These are phyloP conservation scores for Entrophospora sp. DNA, from an alignment of 192 early-diverging fungal genomes.

Conservation along the genomic window DNA sequence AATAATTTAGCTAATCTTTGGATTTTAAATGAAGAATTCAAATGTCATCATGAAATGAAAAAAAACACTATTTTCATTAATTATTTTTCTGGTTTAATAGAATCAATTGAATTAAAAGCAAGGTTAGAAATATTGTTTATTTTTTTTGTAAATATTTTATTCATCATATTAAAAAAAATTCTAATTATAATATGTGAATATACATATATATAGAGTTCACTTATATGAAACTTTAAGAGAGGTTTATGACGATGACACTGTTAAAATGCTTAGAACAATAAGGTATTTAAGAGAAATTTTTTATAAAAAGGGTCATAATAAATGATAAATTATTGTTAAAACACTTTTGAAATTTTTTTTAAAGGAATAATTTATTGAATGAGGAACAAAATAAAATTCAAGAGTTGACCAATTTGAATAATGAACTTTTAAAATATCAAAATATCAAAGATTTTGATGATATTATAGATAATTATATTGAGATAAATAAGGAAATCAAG, in stretches of 20 bases:
- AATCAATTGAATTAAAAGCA: background rate
- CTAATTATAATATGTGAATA: too few relatives aligned
- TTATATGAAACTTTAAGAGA: background rate
- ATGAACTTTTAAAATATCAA: background rate
- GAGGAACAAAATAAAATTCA: background rate
- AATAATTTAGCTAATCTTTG: background rate
- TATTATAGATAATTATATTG: too few relatives aligned
- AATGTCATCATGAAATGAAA: background rate
- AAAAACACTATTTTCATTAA: constrained; percentile 7
- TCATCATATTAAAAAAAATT: background rate
- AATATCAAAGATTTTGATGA: too few relatives aligned
- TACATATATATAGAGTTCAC: background rate
- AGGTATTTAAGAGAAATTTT: background rate
- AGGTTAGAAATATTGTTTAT: background rate
- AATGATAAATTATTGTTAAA: too few relatives aligned
- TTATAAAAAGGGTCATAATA: too few relatives aligned
- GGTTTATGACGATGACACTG: constrained; percentile 1
- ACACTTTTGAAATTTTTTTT: too few relatives aligned
- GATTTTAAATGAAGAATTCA: constrained; percentile 7
- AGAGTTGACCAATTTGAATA: background rate
- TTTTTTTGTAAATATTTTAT: too few relatives aligned
- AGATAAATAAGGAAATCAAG: too few relatives aligned
- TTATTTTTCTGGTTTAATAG: background rate
- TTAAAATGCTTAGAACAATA: background rate
- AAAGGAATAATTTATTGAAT: background rate